Evolutionary conservation across 2,329 filamentous ascomycete genomes (phyloP), one percentile per base, ranked within the genome.

Genomic region (Pyrenochaeta sp.): DNA sequence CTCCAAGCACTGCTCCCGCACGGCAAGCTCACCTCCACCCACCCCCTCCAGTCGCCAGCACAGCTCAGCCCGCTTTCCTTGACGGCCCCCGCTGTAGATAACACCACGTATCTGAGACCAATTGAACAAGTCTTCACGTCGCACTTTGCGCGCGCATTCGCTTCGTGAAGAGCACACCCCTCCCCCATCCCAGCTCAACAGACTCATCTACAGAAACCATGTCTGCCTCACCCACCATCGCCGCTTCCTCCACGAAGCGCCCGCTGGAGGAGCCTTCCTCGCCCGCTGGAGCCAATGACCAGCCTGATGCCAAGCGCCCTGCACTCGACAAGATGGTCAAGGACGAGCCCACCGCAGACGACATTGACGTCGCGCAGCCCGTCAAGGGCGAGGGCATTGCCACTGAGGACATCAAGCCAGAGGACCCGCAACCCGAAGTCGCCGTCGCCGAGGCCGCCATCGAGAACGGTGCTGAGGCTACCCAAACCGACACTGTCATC

Each of bases 201-300:
- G 44, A 53, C 54, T 61, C 54, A 61, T 62, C 49, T 41, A 60
- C 48, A 67, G 57, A 55, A 66, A 67, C 18, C 38, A 77, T 77
- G 74, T 74, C 74, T 60, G 71, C 73, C 26, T 74, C 73, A 48
- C 74, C 76, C 21, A 75, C 74, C 41, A 72, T 75, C 35, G 72
- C 76, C 47, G 74, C 74, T 51, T 83, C 84, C 36, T 87, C 85
- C 46, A 84, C 89, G 68, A 99, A 99, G 83, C 91, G 94, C 67
- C 94, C 94, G 50, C 85, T 99, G 56, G 94, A 99, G 80, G 94
- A 97, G 69, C 89, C 93, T 8, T 97, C 94, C 13, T 99, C 94
- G 7, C 94, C 94, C 23, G 96, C 91, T 21, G 89, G 89, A 52
- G 87, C 88, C 26, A 90, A 84, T 69, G 94, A 97, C 65, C 92